A percentile compares a stretch with the other conserved stretches of the same genome.
Conservation (phyloP, 2,329 filamentous ascomycete species). For the Colletotrichum zoysiae region DNA sequence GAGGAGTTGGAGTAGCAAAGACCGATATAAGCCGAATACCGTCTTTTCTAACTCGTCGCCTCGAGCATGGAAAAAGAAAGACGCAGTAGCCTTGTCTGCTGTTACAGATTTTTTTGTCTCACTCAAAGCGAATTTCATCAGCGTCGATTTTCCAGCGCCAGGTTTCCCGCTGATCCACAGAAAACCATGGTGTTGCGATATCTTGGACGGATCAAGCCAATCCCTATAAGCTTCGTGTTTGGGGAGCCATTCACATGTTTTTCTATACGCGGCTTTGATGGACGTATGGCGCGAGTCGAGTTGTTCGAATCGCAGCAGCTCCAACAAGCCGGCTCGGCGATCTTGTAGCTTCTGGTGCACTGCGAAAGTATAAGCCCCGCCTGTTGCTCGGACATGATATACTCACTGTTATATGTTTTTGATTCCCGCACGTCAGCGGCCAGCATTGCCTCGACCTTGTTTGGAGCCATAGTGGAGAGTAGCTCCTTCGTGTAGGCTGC, state of each 20-base stretch:
- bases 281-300: neutral
- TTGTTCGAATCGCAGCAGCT: neutral
- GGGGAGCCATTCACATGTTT: neutral
- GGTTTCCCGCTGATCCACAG: neutral
- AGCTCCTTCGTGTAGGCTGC: neutral
- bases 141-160: neutral
- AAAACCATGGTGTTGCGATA: neutral
- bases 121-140: neutral
- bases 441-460: neutral
- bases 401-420: neutral
- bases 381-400: neutral
- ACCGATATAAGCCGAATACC: neutral
- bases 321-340: neutral
- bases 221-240: neutral
- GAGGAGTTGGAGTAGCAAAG: neutral
- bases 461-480: neutral
- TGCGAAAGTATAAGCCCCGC: neutral
- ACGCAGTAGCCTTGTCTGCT: neutral
- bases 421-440: neutral
- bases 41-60: neutral
- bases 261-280: neutral
- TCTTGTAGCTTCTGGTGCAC: neutral
- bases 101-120: neutral
- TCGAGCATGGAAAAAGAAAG: neutral
- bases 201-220: neutral